Evolutionary conservation across 768 basidiomycete species (phyloP).

Genomic region (Sporobolomyces pararoseus): DNA sequence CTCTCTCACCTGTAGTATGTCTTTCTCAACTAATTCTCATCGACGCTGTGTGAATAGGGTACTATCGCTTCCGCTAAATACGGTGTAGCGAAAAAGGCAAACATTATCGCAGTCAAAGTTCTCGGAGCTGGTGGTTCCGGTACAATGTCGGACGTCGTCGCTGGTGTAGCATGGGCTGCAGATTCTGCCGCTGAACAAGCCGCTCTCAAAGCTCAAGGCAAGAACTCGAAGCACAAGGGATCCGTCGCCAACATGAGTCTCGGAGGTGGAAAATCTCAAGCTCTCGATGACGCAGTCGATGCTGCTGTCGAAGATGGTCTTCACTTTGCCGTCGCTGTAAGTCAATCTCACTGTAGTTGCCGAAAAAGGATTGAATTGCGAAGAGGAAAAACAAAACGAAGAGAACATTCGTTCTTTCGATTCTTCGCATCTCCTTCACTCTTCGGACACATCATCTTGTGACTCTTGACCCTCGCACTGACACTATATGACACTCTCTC

Average conservation of each 20-base stretch:
- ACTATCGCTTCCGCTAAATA: slow-evolving; percentile 91
- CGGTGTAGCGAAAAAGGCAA: slow-evolving; percentile 91
- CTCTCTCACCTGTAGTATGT: background rate
- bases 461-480: no score
- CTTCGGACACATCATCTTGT: no score
- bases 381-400: no score
- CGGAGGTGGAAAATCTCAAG: slow-evolving; percentile 84
- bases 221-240: slow-evolving; percentile 85
- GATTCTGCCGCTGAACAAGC: slow-evolving; percentile 57
- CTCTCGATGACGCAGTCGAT: slow-evolving; percentile 81
- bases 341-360: no score
- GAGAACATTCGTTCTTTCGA: no score
- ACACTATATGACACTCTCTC: background rate
- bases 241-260: slow-evolving; percentile 91
- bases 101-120: slow-evolving; percentile 80
- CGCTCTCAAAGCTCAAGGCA: slow-evolving; percentile 56
- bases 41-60: slow-evolving; percentile 28
- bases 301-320: slow-evolving; percentile 75
- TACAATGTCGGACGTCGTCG: slow-evolving; percentile 87
- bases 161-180: slow-evolving; percentile 78
- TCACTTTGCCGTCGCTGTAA: slow-evolving; percentile 83
- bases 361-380: no score
- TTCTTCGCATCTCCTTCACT: no score
- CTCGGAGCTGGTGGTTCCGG: slow-evolving; percentile 92
- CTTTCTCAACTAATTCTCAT: background rate